Base-by-base conservation (phyloP, 2,329 filamentous ascomycete genomes). In the Chaetomiaceae sp. region DNA sequence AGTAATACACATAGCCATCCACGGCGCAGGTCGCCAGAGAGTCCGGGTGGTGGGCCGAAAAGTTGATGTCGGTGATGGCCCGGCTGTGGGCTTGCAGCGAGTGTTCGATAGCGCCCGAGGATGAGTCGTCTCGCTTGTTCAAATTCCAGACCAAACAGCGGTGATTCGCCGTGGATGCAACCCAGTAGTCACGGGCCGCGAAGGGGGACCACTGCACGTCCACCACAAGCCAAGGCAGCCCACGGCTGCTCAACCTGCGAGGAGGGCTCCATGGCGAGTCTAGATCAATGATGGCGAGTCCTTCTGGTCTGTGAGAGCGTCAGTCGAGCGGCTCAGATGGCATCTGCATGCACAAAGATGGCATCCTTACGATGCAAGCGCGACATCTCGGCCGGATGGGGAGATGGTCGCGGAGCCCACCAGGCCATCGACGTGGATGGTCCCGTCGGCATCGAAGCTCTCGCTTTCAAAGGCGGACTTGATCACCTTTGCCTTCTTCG, bases 141-240 rank as follows among this genome's bases (percentile, higher is more conserved):
- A 96, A 72, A 63, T 96, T 96, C 89, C 89, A 96, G 17, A 96
- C 87, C 41, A 96, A 73, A 17, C 90, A 93, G 57, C 93, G 88
- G 64, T 96, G 90, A 63, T 96, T 96, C 15, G 89, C 91, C 1
- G 90, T 95, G 49, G 88, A 95, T 29, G 88, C 87, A 15, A 96
- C 85, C 90, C 91, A 96, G 59, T 90, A 90, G 63, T 95, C 87
- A 38, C 90, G 80, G 17, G 79, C 81, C 11, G 90, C 86, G 63
- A 96, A 95, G 1, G 91, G 91, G 10, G 88, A 95, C 91, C 91
- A 96, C 66, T 96, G 91, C 24, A 95, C 90, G 65, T 96, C 91
- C 10, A 91, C 89, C 5, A 95, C 90, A 42, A 95, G 82, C 88
- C 90, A 96, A n/a, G 88, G 85, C 35, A 88, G 83, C 45, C 88